A percentile compares a stretch with the other conserved stretches of the same genome.
These are phyloP conservation scores for Musa acuminata DNA, from an alignment of 176 grass and related monocot species.

Conservation along the genomic window DNA sequence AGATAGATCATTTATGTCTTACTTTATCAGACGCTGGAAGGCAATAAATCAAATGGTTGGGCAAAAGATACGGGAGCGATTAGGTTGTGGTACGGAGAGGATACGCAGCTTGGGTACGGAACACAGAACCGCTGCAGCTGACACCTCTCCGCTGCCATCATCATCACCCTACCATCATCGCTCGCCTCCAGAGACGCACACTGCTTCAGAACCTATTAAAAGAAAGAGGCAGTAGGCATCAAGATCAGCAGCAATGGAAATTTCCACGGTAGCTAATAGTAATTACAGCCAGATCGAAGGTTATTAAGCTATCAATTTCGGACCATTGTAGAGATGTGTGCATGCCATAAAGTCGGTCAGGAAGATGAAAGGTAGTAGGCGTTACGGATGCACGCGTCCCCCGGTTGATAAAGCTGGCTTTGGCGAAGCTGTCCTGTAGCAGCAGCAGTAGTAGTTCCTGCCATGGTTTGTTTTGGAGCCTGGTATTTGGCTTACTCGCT, in stretches of 20 bases:
- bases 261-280: background rate
- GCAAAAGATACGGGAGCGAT: conserved; percentile 19
- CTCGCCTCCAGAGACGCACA: no score
- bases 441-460: no score
- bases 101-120: conserved; percentile 6
- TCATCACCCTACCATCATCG: background rate
- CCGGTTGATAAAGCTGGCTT: background rate
- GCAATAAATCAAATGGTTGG: background rate
- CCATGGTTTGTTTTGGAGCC: background rate
- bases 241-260: no score
- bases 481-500: background rate
- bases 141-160: background rate
- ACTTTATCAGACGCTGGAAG: background rate
- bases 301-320: background rate
- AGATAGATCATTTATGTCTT: background rate
- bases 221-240: background rate
- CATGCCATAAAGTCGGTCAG: background rate
- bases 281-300: background rate
- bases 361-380: conserved; percentile 1
- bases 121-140: background rate
- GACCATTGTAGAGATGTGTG: background rate
- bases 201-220: background rate
- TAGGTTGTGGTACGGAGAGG: conserved; percentile 3
- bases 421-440: background rate
- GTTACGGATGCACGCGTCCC: conserved; percentile 9